A percentile compares a stretch with the other conserved stretches of the same genome.
Evolutionary conservation across 371 early-diverging fungal species (phyloP).

Genomic region (Mucor racemosus): DNA sequence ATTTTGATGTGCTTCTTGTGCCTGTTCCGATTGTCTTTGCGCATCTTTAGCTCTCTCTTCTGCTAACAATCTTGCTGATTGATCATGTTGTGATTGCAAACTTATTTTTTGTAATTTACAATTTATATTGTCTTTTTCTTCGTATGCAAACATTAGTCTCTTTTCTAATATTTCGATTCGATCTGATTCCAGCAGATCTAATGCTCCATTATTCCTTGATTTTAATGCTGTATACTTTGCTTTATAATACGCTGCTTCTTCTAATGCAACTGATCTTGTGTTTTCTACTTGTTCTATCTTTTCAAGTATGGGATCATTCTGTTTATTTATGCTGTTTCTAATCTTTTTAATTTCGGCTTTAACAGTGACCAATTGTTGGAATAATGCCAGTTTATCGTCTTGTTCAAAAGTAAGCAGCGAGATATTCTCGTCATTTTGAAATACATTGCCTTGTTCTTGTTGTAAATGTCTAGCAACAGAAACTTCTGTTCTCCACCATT

Average conservation of each 20-base stretch:
- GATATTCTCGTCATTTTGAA: slow-evolving; percentile 11
- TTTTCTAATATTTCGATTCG: slow-evolving; percentile 54
- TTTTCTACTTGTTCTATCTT: slow-evolving; percentile 54
- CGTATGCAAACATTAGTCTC: slow-evolving; percentile 44
- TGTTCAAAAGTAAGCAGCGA: neutral
- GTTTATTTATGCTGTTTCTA: slow-evolving; percentile 43
- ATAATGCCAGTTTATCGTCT: slow-evolving; percentile 35
- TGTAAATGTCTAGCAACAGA: slow-evolving; percentile 20
- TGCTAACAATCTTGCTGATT: slow-evolving; percentile 39
- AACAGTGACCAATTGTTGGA: slow-evolving; percentile 43
- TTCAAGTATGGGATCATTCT: slow-evolving; percentile 52
- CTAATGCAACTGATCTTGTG: slow-evolving; percentile 52
- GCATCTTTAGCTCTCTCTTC: slow-evolving; percentile 55
- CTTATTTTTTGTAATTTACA: slow-evolving; percentile 33
- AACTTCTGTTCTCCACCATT: slow-evolving; percentile 50
- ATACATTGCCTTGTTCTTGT: neutral
- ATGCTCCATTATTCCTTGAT: slow-evolving; percentile 31
- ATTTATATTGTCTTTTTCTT: slow-evolving; percentile 43
- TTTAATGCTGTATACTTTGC: slow-evolving; percentile 45
- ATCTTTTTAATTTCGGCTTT: slow-evolving; percentile 50
- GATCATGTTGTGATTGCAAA: slow-evolving; percentile 48
- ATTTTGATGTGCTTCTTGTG: slow-evolving; percentile 55
- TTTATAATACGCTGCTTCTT: slow-evolving; percentile 65
- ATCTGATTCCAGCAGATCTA: slow-evolving; percentile 51
- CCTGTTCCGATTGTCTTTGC: slow-evolving; percentile 51